Evolutionary conservation across 73 alveolate genomes (phyloP).

Genomic region (Paramecium tetraurelia): DNA sequence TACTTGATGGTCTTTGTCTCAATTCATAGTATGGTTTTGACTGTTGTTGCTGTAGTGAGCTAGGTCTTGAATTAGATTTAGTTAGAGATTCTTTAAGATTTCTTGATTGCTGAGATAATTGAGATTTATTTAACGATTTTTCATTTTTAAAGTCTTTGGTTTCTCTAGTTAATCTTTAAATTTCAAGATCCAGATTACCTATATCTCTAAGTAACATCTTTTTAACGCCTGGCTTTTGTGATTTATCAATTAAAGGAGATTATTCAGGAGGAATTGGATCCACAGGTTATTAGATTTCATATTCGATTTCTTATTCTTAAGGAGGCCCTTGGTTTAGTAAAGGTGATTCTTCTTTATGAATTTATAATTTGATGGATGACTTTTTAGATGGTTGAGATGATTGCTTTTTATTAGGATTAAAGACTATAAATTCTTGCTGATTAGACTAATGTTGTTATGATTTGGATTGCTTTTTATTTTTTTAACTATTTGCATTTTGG

Average conservation of each 20-base stretch:
- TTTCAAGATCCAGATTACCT: constrained; percentile 42
- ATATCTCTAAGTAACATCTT: constrained; percentile 4
- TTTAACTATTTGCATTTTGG: constrained; percentile 17
- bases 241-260: background rate
- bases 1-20: constrained; percentile 35
- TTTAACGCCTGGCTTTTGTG: background rate
- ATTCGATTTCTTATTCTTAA: background rate
- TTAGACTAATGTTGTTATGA: background rate
- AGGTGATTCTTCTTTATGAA: background rate
- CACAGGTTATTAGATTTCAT: background rate
- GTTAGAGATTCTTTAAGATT: background rate
- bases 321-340: background rate
- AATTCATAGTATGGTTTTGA: constrained; percentile 30
- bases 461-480: background rate
- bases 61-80: background rate
- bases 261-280: background rate
- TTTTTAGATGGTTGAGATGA: background rate
- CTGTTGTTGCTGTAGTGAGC: background rate
- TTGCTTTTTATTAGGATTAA: background rate
- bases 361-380: background rate
- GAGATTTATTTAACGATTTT: background rate
- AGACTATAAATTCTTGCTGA: background rate
- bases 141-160: background rate
- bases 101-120: background rate
- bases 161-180: constrained; percentile 33